Evolutionary conservation across 345 rosid genomes (phyloP).

Genomic region (Salix koriyanagi): DNA sequence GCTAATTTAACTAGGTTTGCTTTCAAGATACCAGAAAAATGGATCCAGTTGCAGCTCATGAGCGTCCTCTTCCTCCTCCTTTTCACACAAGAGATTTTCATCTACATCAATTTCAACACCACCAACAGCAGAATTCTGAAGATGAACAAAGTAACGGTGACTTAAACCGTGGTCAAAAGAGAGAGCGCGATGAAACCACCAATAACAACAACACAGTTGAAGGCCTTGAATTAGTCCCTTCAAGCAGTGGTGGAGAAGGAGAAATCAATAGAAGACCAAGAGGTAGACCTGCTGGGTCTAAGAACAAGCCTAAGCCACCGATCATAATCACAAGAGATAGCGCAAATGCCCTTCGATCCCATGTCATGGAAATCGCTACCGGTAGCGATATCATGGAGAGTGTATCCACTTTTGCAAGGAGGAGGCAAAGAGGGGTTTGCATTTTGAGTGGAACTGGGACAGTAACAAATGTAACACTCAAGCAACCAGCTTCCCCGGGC

Average conservation of each 20-base stretch:
- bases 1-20: slow-evolving; percentile 4
- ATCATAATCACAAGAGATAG: slow-evolving; percentile 91
- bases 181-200: slow-evolving; percentile 54
- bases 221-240: slow-evolving; percentile 37
- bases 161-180: slow-evolving; percentile 51
- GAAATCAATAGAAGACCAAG: slow-evolving; percentile 64
- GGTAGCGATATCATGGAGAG: slow-evolving; percentile 82
- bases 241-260: slow-evolving; percentile 38
- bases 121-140: slow-evolving; percentile 43
- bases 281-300: slow-evolving; percentile 86
- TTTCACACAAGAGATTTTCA: slow-evolving; percentile 79
- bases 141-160: slow-evolving; percentile 36
- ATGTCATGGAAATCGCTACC: slow-evolving; percentile 78
- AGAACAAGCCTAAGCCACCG: slow-evolving; percentile 89
- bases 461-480: slow-evolving; percentile 70
- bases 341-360: slow-evolving; percentile 92
- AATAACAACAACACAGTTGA: slow-evolving; percentile 17
- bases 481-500: slow-evolving; percentile 78
- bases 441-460: slow-evolving; percentile 84
- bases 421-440: slow-evolving; percentile 84
- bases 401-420: slow-evolving; percentile 65
- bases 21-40: slow-evolving; percentile 18
- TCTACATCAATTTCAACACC: slow-evolving; percentile 60
- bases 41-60: slow-evolving; percentile 72
- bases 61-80: slow-evolving; percentile 82